Base-by-base conservation (phyloP, 1,284 basidiomycete species). In the Leccinum colubrinum region DNA sequence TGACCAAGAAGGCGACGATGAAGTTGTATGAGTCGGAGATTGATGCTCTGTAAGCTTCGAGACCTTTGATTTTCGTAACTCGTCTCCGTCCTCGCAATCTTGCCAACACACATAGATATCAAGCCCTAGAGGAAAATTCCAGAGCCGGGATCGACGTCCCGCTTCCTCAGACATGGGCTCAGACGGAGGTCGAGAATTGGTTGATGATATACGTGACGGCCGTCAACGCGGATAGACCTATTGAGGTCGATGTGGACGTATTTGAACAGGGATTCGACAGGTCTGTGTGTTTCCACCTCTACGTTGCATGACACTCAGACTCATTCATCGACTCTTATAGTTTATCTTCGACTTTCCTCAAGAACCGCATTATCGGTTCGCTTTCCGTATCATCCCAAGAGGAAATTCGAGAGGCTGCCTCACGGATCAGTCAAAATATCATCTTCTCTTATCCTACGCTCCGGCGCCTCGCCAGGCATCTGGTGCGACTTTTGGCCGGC, bases 201-300 rank as follows among this genome's bases (percentile, higher is more conserved):
- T 48, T 76, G 37, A 37, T 62, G n/a, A 56, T 60, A 12, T 76
- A 75, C 33, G 66, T 68, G 0, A 63, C 61, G 6, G 61, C 61
- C 11, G 65, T 74, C 41, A 68, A 74, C 58, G 62, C 59, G 0
- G 66, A 55, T 1, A 65, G 64, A 7, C 37, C 53, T 1, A 27
- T 70, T 9, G 25, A 62, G 2, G 48, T 63, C 0, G 65, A 64
- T 4, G 51, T 22, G 6, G 70, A 73, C 41, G 43, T 72, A 6
- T 73, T 72, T 22, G 64, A 65, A 7, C 70, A 73, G 17, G 74
- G 72, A 3, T 72, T 70, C 27, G 71, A 76, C 46, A 74, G 72
- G 72, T 74, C 5, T 33, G n/a, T 12, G n/a, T 33, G 15, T 33
- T 54, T 33, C 27, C 50, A 52, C 7, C 50, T n/a, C 3, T 54